phyloP scores from a whole-genome alignment of 2,329 filamentous ascomycete genomes.

The Diplodia intermedia region DNA sequence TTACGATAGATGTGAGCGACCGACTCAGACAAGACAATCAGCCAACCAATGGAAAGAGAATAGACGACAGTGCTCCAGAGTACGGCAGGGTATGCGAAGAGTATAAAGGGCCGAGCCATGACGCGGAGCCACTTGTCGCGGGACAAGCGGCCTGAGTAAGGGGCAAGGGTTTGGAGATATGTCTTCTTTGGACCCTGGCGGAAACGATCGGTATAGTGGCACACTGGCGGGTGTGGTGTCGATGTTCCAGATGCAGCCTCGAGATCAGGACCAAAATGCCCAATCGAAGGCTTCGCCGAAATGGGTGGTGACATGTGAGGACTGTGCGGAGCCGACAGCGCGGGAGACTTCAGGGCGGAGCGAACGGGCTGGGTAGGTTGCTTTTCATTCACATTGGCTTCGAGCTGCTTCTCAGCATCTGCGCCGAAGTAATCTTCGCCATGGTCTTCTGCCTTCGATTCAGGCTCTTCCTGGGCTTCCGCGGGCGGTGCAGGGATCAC shows the following conservation, averaged over 20 bases:
- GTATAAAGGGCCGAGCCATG: conserved; percentile 78
- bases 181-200: conserved; percentile 71
- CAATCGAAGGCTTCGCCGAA: conserved; percentile 23
- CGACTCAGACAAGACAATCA: conserved; percentile 92
- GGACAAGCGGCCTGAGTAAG: conserved; percentile 79
- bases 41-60: conserved; percentile 87
- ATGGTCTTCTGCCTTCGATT: conserved; percentile 36
- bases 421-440: conserved; percentile 39
- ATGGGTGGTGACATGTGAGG: conserved; percentile 15
- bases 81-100: conserved; percentile 86
- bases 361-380: conserved; percentile 2
- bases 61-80: conserved; percentile 89
- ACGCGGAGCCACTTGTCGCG: conserved; percentile 82
- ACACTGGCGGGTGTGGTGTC: conserved; percentile 7
- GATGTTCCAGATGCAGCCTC: conserved; percentile 13
- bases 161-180: conserved; percentile 75
- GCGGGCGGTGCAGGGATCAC: conserved; percentile 26
- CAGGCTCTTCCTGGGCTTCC: conserved; percentile 26
- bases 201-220: conserved; percentile 72
- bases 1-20: conserved; percentile 80
- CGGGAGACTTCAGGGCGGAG: conserved; percentile 24
- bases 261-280: conserved; percentile 17
- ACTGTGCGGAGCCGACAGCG: conserved; percentile 1
- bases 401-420: neutral
- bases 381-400: neutral